Evolutionary conservation across 495 filamentous ascomycete species (phyloP).

Genomic region (Lineolata rhizophorae): DNA sequence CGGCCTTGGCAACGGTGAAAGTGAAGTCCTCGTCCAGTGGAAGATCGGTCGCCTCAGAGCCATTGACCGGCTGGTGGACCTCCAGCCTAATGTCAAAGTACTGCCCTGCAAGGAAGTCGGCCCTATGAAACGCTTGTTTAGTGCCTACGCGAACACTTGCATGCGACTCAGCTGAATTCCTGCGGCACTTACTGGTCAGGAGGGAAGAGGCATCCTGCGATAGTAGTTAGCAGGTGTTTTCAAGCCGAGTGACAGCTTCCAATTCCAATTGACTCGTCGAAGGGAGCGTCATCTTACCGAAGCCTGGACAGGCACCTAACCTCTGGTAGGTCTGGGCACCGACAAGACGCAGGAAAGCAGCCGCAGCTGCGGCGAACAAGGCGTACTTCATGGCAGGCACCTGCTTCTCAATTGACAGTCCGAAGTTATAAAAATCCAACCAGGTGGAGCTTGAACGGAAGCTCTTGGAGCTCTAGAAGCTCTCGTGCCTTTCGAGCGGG

Average conservation of each 20-base stretch:
- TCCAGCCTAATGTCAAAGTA: slow-evolving; percentile 58
- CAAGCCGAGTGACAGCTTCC: slow-evolving; percentile 1
- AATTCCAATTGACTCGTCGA: neutral
- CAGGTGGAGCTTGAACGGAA: no score
- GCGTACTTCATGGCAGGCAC: no score
- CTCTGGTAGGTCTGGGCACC: slow-evolving; percentile 45
- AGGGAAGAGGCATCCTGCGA: slow-evolving; percentile 39
- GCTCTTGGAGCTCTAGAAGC: no score
- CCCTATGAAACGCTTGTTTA: slow-evolving; percentile 11
- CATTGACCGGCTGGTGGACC: slow-evolving; percentile 55
- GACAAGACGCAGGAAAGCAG: slow-evolving; percentile 4
- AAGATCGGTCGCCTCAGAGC: slow-evolving; percentile 39
- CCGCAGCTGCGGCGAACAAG: slow-evolving; percentile 4
- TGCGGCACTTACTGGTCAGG: slow-evolving; percentile 37
- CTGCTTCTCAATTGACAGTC: no score
- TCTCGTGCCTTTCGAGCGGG: no score
- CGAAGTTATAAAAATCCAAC: no score
- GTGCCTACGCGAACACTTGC: neutral
- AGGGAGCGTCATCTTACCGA: slow-evolving; percentile 18
- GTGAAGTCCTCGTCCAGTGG: slow-evolving; percentile 43
- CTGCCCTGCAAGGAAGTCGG: slow-evolving; percentile 52
- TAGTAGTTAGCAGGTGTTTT: neutral
- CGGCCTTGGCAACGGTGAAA: slow-evolving; percentile 42
- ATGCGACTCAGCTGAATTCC: no score
- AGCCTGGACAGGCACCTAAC: slow-evolving; percentile 42